Base-by-base conservation (phyloP, 495 filamentous ascomycete species). In the Neurospora sp. region DNA sequence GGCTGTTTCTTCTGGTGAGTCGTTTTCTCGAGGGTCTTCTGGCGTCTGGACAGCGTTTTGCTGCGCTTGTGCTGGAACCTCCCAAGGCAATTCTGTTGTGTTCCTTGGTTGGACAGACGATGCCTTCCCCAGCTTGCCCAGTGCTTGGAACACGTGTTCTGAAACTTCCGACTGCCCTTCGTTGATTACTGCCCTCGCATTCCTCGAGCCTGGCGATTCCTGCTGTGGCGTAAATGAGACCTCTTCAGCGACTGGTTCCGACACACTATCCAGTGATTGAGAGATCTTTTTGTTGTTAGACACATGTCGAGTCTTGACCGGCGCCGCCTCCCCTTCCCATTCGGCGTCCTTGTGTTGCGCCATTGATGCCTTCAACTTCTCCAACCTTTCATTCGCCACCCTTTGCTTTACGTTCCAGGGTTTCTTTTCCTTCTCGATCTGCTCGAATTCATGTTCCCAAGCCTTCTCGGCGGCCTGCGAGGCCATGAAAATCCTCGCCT, bases 361-460 rank as follows among this genome's bases (percentile, higher is more conserved):
- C 43, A 4, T 5, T 45, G 7, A 21, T 54, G 45, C 21, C 45
- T 54, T 54, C 10, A 54, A 13, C 10, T 24, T 13, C n/a, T 21
- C 43, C n/a, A 54, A 24, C 21, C 2, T 54, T 54, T 54, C 21
- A 19, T n/a, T 45, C 7, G 42, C 42, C 42, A 4, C 7, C 7
- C 19, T n/a, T 45, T 45, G 8, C 19, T 9, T 45, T 45, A n/a
- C 19, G 39, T 45, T n/a, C 19, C 19, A 8, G 42, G 19, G 19
- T 43, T 40, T 48, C 39, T 73, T 70, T 6, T 40, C 39, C 39
- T 74, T 69, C 73, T 74, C 71, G 28, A 34, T 36, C 71, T 72
- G 34, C 34, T 62, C 38, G 1, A 34, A 66, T 4, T 66, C 54
- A 3, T 66, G 54, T 28, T 66, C 54, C 54, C 54, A 19, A 36